A percentile compares a stretch with the other conserved stretches of the same genome.
Conservation (phyloP, 306 rosid genomes). For the Malus asiatica region DNA sequence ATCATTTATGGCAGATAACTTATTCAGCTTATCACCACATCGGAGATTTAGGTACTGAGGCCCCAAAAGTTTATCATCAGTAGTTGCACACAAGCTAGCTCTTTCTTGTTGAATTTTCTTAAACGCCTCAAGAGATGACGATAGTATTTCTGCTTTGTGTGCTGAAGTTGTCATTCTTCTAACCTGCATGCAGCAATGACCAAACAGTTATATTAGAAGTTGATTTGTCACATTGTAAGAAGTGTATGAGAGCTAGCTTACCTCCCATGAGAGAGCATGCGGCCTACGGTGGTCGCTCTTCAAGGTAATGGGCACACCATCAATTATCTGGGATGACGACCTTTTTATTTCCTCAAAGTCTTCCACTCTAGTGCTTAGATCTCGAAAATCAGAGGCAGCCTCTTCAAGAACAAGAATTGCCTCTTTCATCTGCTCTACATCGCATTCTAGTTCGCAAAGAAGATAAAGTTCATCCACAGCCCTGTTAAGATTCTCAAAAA, state of each 20-base stretch:
- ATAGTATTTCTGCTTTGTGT: conserved; percentile 94
- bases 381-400: conserved; percentile 89
- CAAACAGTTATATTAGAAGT: conserved; percentile 14
- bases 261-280: conserved; percentile 99
- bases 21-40: conserved; percentile 27
- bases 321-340: conserved; percentile 58
- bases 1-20: conserved; percentile 24
- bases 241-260: conserved; percentile 27
- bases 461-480: conserved; percentile 99
- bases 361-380: conserved; percentile 75
- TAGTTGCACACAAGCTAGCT: conserved; percentile 40
- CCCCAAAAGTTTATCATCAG: conserved; percentile 32
- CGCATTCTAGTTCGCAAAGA: conserved; percentile 96
- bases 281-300: conserved; percentile 95
- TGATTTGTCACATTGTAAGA: conserved; percentile 8
- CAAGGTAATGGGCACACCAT: conserved; percentile 63
- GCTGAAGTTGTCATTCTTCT: conserved; percentile 94
- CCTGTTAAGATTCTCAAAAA: conserved; percentile 96
- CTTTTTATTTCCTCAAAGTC: conserved; percentile 83
- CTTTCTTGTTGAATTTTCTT: conserved; percentile 92
- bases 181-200: conserved; percentile 56
- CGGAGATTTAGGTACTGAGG: conserved; percentile 36
- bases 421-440: conserved; percentile 95
- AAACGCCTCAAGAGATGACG: conserved; percentile 95
- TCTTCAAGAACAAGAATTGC: conserved; percentile 97